phyloP scores from a whole-genome alignment of 306 rosid species.

The Vigna hirtella region DNA sequence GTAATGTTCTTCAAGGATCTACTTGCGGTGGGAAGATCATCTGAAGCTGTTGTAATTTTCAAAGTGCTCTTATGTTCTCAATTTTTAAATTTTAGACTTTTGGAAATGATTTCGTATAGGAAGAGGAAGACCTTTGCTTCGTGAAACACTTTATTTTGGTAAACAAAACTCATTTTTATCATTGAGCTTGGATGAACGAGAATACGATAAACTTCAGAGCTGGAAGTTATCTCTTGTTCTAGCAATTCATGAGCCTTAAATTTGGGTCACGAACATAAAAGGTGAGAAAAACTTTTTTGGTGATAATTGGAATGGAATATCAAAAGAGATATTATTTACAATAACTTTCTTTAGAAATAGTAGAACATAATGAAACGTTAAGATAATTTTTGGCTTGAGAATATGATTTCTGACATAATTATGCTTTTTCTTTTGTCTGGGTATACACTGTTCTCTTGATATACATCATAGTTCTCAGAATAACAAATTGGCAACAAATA shows the following conservation, averaged over 20 bases:
- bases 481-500: not conserved
- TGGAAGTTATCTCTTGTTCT: not conserved
- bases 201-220: not conserved
- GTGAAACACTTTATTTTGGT: not conserved
- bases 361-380: too few species aligned
- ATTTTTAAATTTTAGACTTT: not conserved
- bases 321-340: too few species aligned
- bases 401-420: not conserved
- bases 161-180: not conserved
- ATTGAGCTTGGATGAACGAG: not conserved
- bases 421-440: conserved; percentile 10
- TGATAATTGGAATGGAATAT: too few species aligned
- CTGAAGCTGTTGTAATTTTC: not conserved
- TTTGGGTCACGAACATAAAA: not conserved
- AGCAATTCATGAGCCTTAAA: not conserved
- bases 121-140: not conserved
- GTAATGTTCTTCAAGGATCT: not conserved
- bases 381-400: too few species aligned
- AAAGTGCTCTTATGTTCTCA: not conserved
- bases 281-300: not conserved
- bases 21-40: not conserved
- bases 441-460: conserved; percentile 4
- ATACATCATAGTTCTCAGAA: not conserved
- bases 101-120: not conserved
- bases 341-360: not conserved